Evolutionary conservation across 1,284 basidiomycete species (phyloP).

Genomic region (Ustilago trichophora): DNA sequence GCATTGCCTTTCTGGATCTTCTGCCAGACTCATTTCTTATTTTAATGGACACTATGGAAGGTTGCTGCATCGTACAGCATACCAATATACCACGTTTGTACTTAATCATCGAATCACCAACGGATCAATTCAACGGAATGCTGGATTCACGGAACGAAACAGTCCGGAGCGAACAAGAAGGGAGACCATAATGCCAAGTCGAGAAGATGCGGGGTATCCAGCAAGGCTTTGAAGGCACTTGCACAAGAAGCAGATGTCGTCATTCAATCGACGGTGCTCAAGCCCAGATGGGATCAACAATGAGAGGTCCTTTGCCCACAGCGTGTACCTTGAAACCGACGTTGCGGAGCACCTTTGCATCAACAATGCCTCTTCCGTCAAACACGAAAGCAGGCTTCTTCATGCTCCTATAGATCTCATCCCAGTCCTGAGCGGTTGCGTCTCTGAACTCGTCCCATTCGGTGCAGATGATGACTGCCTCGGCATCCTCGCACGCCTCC

Average conservation of each 20-base stretch:
- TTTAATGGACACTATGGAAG: constrained; percentile 3
- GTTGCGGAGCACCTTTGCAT: constrained; percentile 78
- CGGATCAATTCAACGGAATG: neutral
- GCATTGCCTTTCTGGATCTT: constrained; percentile 44
- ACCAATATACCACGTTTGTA: constrained; percentile 1
- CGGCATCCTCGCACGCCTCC: constrained; percentile 87
- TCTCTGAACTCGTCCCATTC: constrained; percentile 82
- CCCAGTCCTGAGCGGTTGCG: constrained; percentile 82
- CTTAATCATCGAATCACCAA: too few relatives aligned
- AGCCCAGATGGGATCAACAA: constrained; percentile 63
- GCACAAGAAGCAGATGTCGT: too few relatives aligned
- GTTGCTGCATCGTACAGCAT: neutral
- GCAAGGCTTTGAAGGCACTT: neutral
- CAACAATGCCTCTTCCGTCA: constrained; percentile 86
- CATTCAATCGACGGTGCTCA: neutral
- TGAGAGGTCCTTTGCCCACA: constrained; percentile 66
- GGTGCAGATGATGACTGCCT: constrained; percentile 82
- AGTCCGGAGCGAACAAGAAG: neutral
- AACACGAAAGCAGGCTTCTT: constrained; percentile 83
- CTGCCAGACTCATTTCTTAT: constrained; percentile 39
- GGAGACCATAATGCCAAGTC: too few relatives aligned
- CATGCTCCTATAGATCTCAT: constrained; percentile 83
- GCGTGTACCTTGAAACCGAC: constrained; percentile 89
- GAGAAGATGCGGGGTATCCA: constrained; percentile 16
- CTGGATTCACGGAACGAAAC: constrained; percentile 3